Evolutionary conservation across 805 yeast species (phyloP).

Genomic region (Danielozyma ontarioensis): DNA sequence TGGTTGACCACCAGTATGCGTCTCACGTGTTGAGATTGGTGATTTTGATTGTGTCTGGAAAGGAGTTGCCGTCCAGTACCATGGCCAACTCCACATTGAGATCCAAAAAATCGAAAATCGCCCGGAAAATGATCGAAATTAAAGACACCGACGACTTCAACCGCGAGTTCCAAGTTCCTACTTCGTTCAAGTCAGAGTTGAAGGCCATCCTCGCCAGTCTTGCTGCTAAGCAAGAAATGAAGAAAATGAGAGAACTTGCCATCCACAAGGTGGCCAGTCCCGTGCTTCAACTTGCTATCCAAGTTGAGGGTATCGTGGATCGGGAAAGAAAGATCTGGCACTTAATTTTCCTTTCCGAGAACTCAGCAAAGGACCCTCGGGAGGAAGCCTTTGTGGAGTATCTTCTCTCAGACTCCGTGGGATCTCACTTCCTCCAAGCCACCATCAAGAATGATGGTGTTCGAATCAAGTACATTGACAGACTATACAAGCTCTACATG

Average conservation of each 20-base stretch:
- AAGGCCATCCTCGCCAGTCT: conserved; percentile 43
- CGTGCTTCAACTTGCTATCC: conserved; percentile 70
- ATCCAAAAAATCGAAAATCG: conserved; percentile 79
- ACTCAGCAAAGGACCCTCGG: conserved; percentile 47
- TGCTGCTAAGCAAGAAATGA: conserved; percentile 28
- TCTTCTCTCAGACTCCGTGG: conserved; percentile 81
- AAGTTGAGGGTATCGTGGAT: conserved; percentile 76
- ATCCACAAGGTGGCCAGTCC: conserved; percentile 84
- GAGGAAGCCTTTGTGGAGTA: conserved; percentile 83
- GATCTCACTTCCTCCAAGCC: conserved; percentile 84
- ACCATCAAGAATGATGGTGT: conserved; percentile 55
- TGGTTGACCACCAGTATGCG: conserved; percentile 76
- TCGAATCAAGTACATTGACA: conserved; percentile 62
- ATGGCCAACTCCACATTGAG: conserved; percentile 68
- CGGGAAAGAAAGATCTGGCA: conserved; percentile 70
- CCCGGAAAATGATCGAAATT: conserved; percentile 89
- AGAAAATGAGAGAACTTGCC: conserved; percentile 60
- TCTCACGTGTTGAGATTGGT: conserved; percentile 81
- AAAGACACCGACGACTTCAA: conserved; percentile 71
- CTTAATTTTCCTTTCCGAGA: conserved; percentile 48
- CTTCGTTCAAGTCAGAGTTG: conserved; percentile 58
- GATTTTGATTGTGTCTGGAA: conserved; percentile 69
- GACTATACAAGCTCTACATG: conserved; percentile 70
- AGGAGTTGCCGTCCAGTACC: conserved; percentile 68
- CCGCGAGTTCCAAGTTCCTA: conserved; percentile 63